Evolutionary conservation across 2,329 filamentous ascomycete genomes (phyloP), one percentile per base, ranked within the genome.

Genomic region (Cryphonectria nitschkei): DNA sequence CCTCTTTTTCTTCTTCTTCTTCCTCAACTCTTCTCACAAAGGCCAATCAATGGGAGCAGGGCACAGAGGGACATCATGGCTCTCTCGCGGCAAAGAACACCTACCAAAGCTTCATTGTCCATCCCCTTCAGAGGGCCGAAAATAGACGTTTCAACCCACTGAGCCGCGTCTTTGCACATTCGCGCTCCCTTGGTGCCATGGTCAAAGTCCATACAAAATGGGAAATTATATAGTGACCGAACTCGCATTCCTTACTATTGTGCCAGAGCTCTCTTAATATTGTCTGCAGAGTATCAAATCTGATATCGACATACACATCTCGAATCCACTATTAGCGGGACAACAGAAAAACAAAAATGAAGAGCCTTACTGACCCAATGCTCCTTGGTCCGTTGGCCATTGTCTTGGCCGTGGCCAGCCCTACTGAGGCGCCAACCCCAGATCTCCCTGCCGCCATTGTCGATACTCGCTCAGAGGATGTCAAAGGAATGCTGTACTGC

Each of bases 281-380:
- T 71, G 67, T 71, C 43, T 41, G 37, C 29, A 14, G 41, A 67
- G 63, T 66, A 64, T 32, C 65, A n/a, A 6, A 19, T 34, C 19
- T 37, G 22, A 70, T 58, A 56, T 54, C 34, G 6, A n/a, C 26
- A 43, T 9, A 54, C n/a, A 29, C 34, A 46, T 61, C n/a, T 4
- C 54, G 22, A 50, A 19, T 50, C 2, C n/a, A 43, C 5, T 8
- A 65, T 19, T 26, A 26, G 26, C 16, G 6, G 34, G 2, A 6
- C 3, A 37, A 29, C 19, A n/a, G 37, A 32, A 60, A 52, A 29
- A 16, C 16, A 13, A 58, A 3, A 22, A 64, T 64, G 61, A 64
- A 19, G 22, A 46, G n/a, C 9, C 14, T 64, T 39, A 32, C 13
- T 3, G 32, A 14, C 11, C 9, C 14, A 46, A 39, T 13, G 19